Evolutionary conservation across 106 monocot genomes (phyloP).

Genomic region (Dendrobium chrysotoxum): DNA sequence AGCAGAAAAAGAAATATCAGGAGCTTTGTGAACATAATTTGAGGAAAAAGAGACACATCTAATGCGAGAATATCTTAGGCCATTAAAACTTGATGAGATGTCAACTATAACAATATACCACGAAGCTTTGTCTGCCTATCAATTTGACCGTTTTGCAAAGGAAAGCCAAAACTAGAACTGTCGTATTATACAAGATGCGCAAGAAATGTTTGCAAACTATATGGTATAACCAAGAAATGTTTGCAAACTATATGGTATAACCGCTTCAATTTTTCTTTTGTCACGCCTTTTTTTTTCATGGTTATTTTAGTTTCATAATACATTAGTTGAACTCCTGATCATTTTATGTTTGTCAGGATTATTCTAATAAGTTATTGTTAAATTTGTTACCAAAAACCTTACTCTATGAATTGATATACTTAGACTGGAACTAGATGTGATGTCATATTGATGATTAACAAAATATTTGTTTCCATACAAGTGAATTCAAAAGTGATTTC

Average conservation of each 20-base stretch:
- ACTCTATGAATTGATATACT: background rate
- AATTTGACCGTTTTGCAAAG: background rate
- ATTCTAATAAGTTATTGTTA: background rate
- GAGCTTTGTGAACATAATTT: background rate
- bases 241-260: conserved; percentile 1
- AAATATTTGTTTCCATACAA: too few relatives aligned
- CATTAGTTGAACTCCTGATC: background rate
- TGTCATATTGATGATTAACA: too few relatives aligned
- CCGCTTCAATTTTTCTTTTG: background rate
- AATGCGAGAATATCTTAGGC: background rate
- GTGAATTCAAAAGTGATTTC: too few relatives aligned
- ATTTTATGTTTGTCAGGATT: background rate
- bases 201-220: too few relatives aligned
- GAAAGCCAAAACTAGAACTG: background rate
- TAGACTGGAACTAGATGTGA: too few relatives aligned
- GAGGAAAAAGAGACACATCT: background rate
- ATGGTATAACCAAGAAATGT: too few relatives aligned
- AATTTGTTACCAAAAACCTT: background rate
- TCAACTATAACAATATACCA: too few relatives aligned
- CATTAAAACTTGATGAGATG: background rate
- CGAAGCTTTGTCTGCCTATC: background rate
- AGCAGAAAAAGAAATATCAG: background rate
- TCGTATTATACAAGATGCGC: background rate
- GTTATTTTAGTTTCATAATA: background rate
- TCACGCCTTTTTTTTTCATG: background rate